Evolutionary conservation across 2,329 filamentous ascomycete genomes (phyloP), one percentile per base, ranked within the genome.

Genomic region (Aspergillus viridinutans): DNA sequence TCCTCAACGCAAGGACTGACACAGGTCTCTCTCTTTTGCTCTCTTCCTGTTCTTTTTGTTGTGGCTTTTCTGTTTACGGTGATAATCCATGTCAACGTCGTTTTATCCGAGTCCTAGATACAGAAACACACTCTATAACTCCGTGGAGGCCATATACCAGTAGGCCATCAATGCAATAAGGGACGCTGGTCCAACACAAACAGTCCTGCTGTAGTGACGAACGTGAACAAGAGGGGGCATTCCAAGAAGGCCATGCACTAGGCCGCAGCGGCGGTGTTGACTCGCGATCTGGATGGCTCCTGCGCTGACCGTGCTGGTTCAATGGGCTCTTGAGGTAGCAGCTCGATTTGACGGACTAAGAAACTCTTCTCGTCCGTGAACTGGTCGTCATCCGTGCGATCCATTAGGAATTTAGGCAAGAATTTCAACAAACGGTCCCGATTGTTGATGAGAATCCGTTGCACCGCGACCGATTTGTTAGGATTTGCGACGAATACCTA

Each of bases 281-380:
- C 55, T 49, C 67, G 65, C 12, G 69, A 64, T 32, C 67, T 64
- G 50, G 63, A 61, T 26, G 65, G 57, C 43, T 71, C 64, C 43
- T 67, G 67, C 25, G 62, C 55, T 28, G 69, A 60, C 25, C 69
- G 66, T 49, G 63, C 55, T 28, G 69, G 72, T 42, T 77, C 74
- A 45, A 77, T 66, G 26, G 75, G 75, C 55, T 76, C 74, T 50
- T 70, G 70, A 25, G 77, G 75, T 42, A 79, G 61, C 60, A 74
- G 68, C 58, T 85, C 82, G 69, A 99, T 97, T 75, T 97, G 92
- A 75, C 95, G 93, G 69, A 99, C 92, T 68, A 99, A 79, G 72
- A 97, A 99, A 66, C 94, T 93, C 71, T 96, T 90, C 81, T 99
- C 94, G 70, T 99, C 94, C 64, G 92, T 94, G 73, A 99, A 99